phyloP scores from a whole-genome alignment of 2,329 filamentous ascomycete species.

The Canariomyces notabilis region DNA sequence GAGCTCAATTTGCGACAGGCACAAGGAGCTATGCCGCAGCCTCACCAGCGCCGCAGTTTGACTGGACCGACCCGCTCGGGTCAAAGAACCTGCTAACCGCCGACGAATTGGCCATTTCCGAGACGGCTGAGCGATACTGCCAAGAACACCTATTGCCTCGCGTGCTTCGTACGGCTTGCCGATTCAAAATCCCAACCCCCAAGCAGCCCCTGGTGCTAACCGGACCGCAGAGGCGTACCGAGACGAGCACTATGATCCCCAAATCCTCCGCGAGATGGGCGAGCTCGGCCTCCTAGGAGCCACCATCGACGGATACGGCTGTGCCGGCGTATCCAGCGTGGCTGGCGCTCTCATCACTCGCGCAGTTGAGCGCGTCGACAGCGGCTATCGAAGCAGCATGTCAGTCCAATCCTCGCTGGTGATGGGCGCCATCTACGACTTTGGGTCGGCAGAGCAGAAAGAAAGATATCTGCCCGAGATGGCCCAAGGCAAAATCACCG shows the following conservation, averaged over 20 bases:
- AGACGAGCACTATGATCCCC: slow-evolving; percentile 74
- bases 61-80: slow-evolving; percentile 87
- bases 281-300: slow-evolving; percentile 75
- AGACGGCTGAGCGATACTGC: slow-evolving; percentile 90
- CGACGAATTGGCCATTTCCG: slow-evolving; percentile 83
- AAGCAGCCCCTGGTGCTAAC: slow-evolving; percentile 4
- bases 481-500: slow-evolving; percentile 70
- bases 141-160: slow-evolving; percentile 83
- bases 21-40: slow-evolving; percentile 20
- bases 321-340: slow-evolving; percentile 75
- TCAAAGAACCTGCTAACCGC: slow-evolving; percentile 74
- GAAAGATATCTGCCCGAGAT: slow-evolving; percentile 71
- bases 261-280: slow-evolving; percentile 81
- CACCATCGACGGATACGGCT: slow-evolving; percentile 77
- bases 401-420: slow-evolving; percentile 80
- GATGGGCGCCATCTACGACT: slow-evolving; percentile 83
- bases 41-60: slow-evolving; percentile 46
- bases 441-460: slow-evolving; percentile 74
- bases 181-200: background rate
- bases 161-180: slow-evolving; percentile 64
- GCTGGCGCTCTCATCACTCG: slow-evolving; percentile 78
- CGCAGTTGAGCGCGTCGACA: slow-evolving; percentile 81
- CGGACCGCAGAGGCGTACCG: slow-evolving; percentile 46
- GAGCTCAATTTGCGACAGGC: slow-evolving; percentile 2
- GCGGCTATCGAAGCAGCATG: slow-evolving; percentile 81